phyloP scores from a whole-genome alignment of 352 stramenopile genomes.

The Phytophthora podocarpi region DNA sequence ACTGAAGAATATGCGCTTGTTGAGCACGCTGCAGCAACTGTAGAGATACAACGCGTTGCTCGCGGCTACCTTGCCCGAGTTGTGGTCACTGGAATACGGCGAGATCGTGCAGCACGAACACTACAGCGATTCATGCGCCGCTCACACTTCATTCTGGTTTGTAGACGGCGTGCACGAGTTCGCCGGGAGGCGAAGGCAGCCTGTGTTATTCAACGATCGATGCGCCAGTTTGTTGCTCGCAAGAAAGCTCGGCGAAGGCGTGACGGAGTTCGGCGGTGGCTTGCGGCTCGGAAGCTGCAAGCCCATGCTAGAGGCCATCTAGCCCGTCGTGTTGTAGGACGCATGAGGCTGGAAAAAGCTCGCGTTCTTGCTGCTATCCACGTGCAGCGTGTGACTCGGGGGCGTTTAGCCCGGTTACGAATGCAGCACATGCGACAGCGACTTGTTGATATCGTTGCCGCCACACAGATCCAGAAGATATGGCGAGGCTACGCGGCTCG shows the following conservation, averaged over 20 bases:
- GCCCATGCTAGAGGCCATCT: slow-evolving; percentile 41
- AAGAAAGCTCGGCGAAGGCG: slow-evolving; percentile 17
- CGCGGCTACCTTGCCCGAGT: slow-evolving; percentile 28
- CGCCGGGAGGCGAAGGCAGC: slow-evolving; percentile 21
- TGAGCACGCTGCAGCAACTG: slow-evolving; percentile 39
- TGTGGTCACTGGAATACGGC: slow-evolving; percentile 17
- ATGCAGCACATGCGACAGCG: not conserved
- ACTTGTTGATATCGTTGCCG: not conserved
- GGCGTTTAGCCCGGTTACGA: slow-evolving; percentile 22
- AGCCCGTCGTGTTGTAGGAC: slow-evolving; percentile 17
- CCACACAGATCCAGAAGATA: slow-evolving; percentile 32
- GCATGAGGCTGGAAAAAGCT: not conserved
- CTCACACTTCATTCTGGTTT: slow-evolving; percentile 23
- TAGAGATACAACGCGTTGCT: slow-evolving; percentile 49
- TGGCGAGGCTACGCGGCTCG: slow-evolving; percentile 20
- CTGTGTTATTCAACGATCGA: slow-evolving; percentile 39
- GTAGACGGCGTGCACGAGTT: slow-evolving; percentile 18
- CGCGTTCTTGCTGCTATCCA: slow-evolving; percentile 13
- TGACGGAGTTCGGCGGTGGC: slow-evolving; percentile 41
- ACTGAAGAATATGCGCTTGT: not conserved
- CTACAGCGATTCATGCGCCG: slow-evolving; percentile 44
- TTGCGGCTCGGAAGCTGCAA: slow-evolving; percentile 50
- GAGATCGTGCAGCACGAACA: slow-evolving; percentile 27
- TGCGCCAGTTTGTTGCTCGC: slow-evolving; percentile 36
- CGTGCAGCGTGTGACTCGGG: slow-evolving; percentile 33